Percentiles rank a stretch among this genome's conserved stretches.
These are phyloP conservation scores for Aspergillus kassunensis DNA, from an alignment of 495 filamentous ascomycete genomes.

Conservation along the genomic window DNA sequence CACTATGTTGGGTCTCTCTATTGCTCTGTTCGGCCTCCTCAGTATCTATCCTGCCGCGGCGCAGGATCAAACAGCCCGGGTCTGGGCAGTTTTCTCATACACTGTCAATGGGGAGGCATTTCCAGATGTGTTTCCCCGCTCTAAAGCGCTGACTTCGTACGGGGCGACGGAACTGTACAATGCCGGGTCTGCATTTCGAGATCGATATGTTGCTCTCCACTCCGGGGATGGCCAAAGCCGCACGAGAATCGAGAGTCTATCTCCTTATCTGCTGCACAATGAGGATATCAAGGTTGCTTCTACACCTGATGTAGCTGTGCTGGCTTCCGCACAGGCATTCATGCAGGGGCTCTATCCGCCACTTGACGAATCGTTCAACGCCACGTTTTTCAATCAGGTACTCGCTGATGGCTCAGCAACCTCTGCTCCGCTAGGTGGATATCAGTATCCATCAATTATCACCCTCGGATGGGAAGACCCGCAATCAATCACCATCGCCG, in stretches of 20 bases:
- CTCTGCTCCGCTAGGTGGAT: constrained; percentile 61
- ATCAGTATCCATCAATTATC: constrained; percentile 66
- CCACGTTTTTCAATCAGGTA: not conserved
- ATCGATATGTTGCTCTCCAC: constrained; percentile 51
- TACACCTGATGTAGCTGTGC: constrained; percentile 44
- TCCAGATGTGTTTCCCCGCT: constrained; percentile 49
- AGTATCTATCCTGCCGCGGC: constrained; percentile 18
- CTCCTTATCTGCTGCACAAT: constrained; percentile 39
- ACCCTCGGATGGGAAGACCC: constrained; percentile 48
- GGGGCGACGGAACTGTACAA: constrained; percentile 63
- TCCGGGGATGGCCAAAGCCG: constrained; percentile 29
- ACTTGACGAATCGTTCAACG: constrained; percentile 34
- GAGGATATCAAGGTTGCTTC: constrained; percentile 45
- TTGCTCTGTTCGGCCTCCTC: constrained; percentile 9
- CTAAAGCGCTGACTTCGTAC: constrained; percentile 56
- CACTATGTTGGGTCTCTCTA: constrained; percentile 17
- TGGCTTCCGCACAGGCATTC: constrained; percentile 67
- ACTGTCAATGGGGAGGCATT: constrained; percentile 71
- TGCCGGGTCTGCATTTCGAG: constrained; percentile 59
- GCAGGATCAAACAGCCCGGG: constrained; percentile 44
- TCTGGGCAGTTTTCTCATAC: constrained; percentile 69
- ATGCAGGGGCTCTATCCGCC: constrained; percentile 82
- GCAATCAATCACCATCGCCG: constrained; percentile 55
- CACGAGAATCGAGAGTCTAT: constrained; percentile 39
- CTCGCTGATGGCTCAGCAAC: constrained; percentile 59